A percentile compares a stretch with the other conserved stretches of the same genome.
These are phyloP conservation scores for Seiridium unicorne DNA, from an alignment of 2,329 filamentous ascomycete genomes.

Conservation along the genomic window DNA sequence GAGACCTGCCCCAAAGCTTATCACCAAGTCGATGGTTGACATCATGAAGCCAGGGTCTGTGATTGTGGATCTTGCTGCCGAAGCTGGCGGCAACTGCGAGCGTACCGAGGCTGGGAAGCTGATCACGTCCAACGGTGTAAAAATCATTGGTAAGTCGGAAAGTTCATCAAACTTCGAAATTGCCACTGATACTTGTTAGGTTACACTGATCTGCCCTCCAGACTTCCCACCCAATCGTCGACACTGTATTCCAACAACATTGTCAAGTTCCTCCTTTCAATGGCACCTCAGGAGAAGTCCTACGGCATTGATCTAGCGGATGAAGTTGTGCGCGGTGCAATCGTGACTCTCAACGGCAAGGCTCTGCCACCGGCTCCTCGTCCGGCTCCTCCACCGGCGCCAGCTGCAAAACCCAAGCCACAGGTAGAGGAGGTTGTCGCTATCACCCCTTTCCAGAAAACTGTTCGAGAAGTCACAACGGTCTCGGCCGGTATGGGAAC, in stretches of 20 bases:
- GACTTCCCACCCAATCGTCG: slow-evolving; percentile 83
- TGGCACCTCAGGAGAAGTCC: slow-evolving; percentile 72
- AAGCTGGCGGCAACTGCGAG: slow-evolving; percentile 86
- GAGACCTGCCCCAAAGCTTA: slow-evolving; percentile 77
- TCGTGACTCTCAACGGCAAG: slow-evolving; percentile 76
- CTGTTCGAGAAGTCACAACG: slow-evolving; percentile 69
- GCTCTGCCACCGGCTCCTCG: slow-evolving; percentile 75
- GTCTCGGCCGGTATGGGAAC: slow-evolving; percentile 78
- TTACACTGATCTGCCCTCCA: slow-evolving; percentile 84
- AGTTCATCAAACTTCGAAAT: not conserved
- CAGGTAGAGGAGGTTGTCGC: slow-evolving; percentile 55
- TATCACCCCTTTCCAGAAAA: slow-evolving; percentile 80
- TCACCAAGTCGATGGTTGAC: slow-evolving; percentile 75
- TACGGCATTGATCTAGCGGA: slow-evolving; percentile 80
- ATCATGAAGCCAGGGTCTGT: slow-evolving; percentile 90
- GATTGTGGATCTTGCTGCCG: slow-evolving; percentile 82
- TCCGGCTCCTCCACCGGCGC: slow-evolving; percentile 55
- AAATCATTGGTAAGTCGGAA: slow-evolving; percentile 68
- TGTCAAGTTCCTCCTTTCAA: slow-evolving; percentile 81
- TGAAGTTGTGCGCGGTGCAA: slow-evolving; percentile 81
- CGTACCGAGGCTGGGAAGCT: slow-evolving; percentile 74
- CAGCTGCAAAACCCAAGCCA: slow-evolving; percentile 36
- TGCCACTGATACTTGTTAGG: slow-evolving; percentile 35
- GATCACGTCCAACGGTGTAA: slow-evolving; percentile 71
- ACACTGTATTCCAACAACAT: slow-evolving; percentile 94